Percentiles rank a stretch among this genome's conserved stretches.
Evolutionary conservation across 768 basidiomycete species (phyloP).

Genomic region (Amanita jacksonii): DNA sequence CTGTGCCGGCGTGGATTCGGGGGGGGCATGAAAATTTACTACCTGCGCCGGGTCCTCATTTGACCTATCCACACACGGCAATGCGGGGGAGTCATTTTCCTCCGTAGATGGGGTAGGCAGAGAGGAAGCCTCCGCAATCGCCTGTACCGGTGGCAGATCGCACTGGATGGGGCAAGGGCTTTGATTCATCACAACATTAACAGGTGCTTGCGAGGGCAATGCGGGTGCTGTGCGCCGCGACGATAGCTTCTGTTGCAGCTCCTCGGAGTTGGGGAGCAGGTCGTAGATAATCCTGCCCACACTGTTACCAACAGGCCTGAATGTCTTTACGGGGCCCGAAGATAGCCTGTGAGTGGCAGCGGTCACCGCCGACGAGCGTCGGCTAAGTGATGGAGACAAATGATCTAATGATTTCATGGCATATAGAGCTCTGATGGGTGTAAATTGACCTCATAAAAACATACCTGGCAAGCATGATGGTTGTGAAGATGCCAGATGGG

Average conservation of each 20-base stretch:
- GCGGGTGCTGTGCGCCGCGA: not conserved
- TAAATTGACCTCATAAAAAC: not conserved
- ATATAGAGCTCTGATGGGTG: not conserved
- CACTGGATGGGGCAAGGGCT: conserved; percentile 1
- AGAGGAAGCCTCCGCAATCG: not conserved
- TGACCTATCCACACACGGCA: not conserved
- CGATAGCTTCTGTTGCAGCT: conserved; percentile 1
- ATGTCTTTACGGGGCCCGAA: conserved; percentile 3
- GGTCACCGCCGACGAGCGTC: not conserved
- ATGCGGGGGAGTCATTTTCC: not conserved
- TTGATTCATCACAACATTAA: not conserved
- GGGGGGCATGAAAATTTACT: not conserved
- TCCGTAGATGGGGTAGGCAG: conserved; percentile 7
- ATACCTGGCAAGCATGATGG: not conserved
- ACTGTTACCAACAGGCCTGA: conserved; percentile 1
- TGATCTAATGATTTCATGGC: not conserved
- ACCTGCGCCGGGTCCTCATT: not conserved
- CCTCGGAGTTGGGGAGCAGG: conserved; percentile 30
- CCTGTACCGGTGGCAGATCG: not conserved
- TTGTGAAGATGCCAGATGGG: not conserved
- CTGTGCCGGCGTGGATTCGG: not conserved
- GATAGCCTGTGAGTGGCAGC: conserved; percentile 1
- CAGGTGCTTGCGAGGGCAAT: not conserved
- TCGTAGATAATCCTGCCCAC: conserved; percentile 39
- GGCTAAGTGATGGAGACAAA: not conserved